Evolutionary conservation across 2,329 filamentous ascomycete species (phyloP).

Genomic region (Fusarium ambrosium): DNA sequence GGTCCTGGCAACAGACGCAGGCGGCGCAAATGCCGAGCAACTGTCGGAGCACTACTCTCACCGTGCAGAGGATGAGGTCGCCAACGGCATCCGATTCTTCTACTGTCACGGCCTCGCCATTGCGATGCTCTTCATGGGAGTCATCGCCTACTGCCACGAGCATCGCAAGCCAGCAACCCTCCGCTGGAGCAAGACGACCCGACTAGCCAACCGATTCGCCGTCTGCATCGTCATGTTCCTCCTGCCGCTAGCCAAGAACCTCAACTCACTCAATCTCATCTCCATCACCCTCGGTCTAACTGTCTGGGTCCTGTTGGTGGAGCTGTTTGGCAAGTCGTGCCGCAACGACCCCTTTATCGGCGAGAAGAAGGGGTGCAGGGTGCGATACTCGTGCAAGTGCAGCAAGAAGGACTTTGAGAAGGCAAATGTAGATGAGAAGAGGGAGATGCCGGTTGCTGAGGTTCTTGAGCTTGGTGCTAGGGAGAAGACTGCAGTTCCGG

Average conservation of each 20-base stretch:
- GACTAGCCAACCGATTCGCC: constrained; percentile 63
- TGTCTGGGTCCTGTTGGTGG: constrained; percentile 61
- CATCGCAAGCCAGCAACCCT: constrained; percentile 66
- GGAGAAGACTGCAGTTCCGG: constrained; percentile 45
- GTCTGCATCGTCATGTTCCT: constrained; percentile 67
- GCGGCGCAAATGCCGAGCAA: constrained; percentile 60
- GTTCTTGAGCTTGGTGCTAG: constrained; percentile 38
- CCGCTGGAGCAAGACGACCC: constrained; percentile 63
- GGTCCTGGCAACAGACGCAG: constrained; percentile 69
- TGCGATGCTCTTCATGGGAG: constrained; percentile 65
- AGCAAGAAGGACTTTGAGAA: constrained; percentile 54
- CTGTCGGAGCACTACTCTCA: constrained; percentile 65
- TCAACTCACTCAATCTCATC: constrained; percentile 62
- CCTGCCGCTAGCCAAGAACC: constrained; percentile 63
- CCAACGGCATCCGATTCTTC: constrained; percentile 69
- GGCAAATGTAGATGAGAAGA: constrained; percentile 46
- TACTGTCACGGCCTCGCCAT: constrained; percentile 74
- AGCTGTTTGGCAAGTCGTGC: constrained; percentile 64
- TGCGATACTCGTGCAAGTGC: constrained; percentile 59
- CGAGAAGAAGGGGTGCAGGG: constrained; percentile 50
- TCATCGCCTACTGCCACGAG: constrained; percentile 68
- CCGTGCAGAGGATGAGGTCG: constrained; percentile 64
- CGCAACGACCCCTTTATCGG: constrained; percentile 60
- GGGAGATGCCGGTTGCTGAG: constrained; percentile 42
- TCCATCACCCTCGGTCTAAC: constrained; percentile 60